These are phyloP conservation scores for Begonia peltatifolia DNA, from an alignment of 306 rosid species.

Conservation along the genomic window DNA sequence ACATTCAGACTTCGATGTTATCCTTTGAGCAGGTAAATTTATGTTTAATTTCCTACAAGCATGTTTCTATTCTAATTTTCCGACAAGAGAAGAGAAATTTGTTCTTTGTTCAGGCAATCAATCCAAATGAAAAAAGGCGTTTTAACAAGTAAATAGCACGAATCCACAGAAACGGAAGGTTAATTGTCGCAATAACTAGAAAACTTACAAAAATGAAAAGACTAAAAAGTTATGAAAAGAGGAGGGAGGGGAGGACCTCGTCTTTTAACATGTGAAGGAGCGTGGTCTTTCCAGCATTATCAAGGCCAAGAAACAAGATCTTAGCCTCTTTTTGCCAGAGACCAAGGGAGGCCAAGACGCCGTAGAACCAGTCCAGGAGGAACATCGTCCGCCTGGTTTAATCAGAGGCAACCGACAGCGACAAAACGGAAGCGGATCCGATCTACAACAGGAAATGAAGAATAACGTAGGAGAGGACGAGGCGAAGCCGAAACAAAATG, in stretches of 20 bases:
- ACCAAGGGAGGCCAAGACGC: constrained; percentile 34
- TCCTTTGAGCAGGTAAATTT: too few species aligned
- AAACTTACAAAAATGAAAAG: background rate
- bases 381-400: constrained; percentile 15
- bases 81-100: too few species aligned
- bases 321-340: constrained; percentile 36
- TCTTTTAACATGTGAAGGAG: constrained; percentile 35
- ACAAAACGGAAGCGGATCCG: constrained; percentile 1
- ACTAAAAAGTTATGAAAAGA: background rate
- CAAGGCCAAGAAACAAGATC: constrained; percentile 33
- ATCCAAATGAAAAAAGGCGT: background rate
- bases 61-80: too few species aligned
- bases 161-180: background rate
- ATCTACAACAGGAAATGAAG: background rate
- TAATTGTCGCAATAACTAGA: too few species aligned
- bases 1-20: too few species aligned
- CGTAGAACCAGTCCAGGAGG: constrained; percentile 33
- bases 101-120: background rate
- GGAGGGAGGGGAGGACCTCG: constrained; percentile 18
- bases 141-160: background rate
- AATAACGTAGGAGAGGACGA: background rate
- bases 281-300: constrained; percentile 35
- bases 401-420: background rate
- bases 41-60: too few species aligned
- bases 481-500: background rate